Evolutionary conservation across 139 green algal species (phyloP).

Genomic region (Edaphochlamys debaryana): DNA sequence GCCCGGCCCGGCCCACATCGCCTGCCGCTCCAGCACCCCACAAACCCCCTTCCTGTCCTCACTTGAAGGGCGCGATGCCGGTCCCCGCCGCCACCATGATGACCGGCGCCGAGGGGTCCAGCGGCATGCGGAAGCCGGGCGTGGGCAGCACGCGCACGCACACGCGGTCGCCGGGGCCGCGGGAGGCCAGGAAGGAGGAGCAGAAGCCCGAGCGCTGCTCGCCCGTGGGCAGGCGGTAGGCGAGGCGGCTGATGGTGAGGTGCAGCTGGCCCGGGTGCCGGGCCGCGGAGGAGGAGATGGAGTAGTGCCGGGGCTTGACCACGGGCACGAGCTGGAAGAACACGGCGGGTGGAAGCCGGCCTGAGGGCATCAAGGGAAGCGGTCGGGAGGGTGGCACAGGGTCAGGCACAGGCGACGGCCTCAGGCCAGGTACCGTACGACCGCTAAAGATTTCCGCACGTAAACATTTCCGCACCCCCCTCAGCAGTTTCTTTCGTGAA

Average conservation of each 20-base stretch:
- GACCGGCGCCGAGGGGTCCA: constrained; percentile 34
- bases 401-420: too few species aligned
- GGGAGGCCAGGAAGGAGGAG: constrained; percentile 31
- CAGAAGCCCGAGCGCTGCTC: constrained; percentile 27
- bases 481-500: too few species aligned
- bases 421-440: too few species aligned
- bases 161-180: neutral
- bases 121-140: constrained; percentile 51
- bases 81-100: constrained; percentile 58
- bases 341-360: neutral
- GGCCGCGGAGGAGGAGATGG: neutral
- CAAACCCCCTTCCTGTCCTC: neutral
- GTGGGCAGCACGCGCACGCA: constrained; percentile 22
- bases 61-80: constrained; percentile 55
- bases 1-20: too few species aligned
- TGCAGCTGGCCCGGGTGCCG: constrained; percentile 4
- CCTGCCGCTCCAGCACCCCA: too few species aligned
- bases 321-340: constrained; percentile 42
- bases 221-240: constrained; percentile 20
- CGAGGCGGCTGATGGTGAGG: constrained; percentile 14
- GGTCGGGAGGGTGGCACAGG: too few species aligned
- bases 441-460: too few species aligned
- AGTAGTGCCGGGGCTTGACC: constrained; percentile 50
- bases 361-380: neutral
- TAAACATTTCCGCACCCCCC: too few species aligned